A percentile compares a stretch with the other conserved stretches of the same genome.
Conservation (phyloP, 2,329 filamentous ascomycete species). For the Claviceps maximensis region DNA sequence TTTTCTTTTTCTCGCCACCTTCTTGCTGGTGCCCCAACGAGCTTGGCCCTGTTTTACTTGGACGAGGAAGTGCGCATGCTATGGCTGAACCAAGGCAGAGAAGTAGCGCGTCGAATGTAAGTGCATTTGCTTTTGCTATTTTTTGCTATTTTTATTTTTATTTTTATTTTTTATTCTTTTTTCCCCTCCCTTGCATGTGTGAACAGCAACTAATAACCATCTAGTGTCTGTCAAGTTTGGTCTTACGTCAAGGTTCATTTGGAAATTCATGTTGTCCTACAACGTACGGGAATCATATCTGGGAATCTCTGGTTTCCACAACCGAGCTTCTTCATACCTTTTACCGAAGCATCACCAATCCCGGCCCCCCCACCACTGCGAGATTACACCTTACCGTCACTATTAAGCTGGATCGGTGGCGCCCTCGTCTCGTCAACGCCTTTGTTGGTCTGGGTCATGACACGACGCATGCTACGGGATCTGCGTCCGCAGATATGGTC, state of each 20-base stretch:
- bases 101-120: slow-evolving; percentile 15
- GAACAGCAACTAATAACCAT: slow-evolving; percentile 6
- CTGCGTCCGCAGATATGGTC: slow-evolving; percentile 25
- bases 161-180: too few species aligned
- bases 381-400: slow-evolving; percentile 23
- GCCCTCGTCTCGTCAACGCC: slow-evolving; percentile 31
- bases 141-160: not conserved
- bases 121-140: slow-evolving; percentile 1
- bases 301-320: slow-evolving; percentile 28
- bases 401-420: slow-evolving; percentile 30
- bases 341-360: slow-evolving; percentile 37
- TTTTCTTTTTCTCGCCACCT: slow-evolving; percentile 20
- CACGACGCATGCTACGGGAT: slow-evolving; percentile 24
- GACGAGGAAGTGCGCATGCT: slow-evolving; percentile 15
- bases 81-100: slow-evolving; percentile 13
- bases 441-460: slow-evolving; percentile 32
- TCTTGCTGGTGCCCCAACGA: slow-evolving; percentile 20
- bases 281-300: slow-evolving; percentile 35
- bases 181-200: too few species aligned
- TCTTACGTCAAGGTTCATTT: slow-evolving; percentile 35
- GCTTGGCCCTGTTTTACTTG: slow-evolving; percentile 16
- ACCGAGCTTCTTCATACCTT: slow-evolving; percentile 40
- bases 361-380: slow-evolving; percentile 28
- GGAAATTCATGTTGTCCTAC: slow-evolving; percentile 38
- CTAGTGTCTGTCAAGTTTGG: slow-evolving; percentile 21